Evolutionary conservation across 139 green algal species (phyloP), one percentile per base, ranked within the genome.

Genomic region (Zygnema circumcarinatum): DNA sequence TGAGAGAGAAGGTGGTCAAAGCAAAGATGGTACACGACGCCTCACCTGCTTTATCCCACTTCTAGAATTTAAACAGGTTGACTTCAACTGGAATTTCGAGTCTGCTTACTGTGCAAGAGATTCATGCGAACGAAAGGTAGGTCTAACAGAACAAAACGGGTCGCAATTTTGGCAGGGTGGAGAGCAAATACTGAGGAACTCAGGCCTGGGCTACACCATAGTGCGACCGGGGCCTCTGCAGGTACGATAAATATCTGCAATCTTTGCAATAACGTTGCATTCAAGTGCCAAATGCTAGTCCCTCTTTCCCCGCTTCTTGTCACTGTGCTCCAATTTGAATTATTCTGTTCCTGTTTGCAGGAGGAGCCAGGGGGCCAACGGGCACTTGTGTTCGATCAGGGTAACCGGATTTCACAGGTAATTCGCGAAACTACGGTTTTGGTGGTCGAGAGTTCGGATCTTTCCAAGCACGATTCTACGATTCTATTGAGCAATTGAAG

Each of bases 361-460:
- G 96, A 99, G 75, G 97, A 98, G 92, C 95, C 97, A 2, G 96
- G 97, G 39, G 97, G 97, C 41, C 96, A 97, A 90, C 96, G 96
- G 88, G 96, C 97, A 1, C 93, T 99, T 29, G 94, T 99, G 62
- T 99, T 99, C 94, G 97, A 99, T 91, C 97, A 99, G 93, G 93
- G 88, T 7, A 42, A 89, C 62, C 84, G 92, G 41, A 91, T 91
- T 82, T 84, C 86, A 3, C 86, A 91, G 86, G 86, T 91, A 39
- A 22, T 42, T 86, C 33, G 16, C 68, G n/a, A n/a, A n/a, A n/a
- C n/a, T n/a, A n/a, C n/a, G n/a, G n/a, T n/a, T n/a, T 86, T 7
- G 38, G 16, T 16, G 7, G 81, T 74, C 38, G 32, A 82, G 72
- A 20, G 38, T n/a, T n/a, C n/a, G n/a, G n/a, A n/a, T n/a, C n/a